Evolutionary conservation across 441 rosid genomes (phyloP), one percentile per base, ranked within the genome.

Genomic region (Omphalea diandra): DNA sequence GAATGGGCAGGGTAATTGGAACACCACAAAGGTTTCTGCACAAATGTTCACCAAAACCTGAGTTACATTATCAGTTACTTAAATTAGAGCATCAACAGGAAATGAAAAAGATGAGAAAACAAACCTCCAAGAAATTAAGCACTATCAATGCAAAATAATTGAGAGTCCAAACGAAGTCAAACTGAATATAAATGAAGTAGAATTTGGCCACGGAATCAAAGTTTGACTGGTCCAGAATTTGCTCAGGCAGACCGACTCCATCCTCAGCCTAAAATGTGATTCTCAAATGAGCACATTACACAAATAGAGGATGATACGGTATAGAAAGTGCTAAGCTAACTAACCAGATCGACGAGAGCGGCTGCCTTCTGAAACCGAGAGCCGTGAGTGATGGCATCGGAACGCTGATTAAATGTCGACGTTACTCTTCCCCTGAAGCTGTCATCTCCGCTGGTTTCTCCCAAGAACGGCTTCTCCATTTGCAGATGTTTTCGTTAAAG

Each of bases 21-120:
- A 73, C 99, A 95, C 98, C 97, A 95, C 75, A 95, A 73, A 56
- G 99, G 98, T 86, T 89, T 86, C 99, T 95, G 85, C 81, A 80
- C 55, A n/a, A n/a, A n/a, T n/a, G n/a, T n/a, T n/a, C n/a, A n/a
- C n/a, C n/a, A n/a, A n/a, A n/a, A n/a, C n/a, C n/a, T n/a, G n/a
- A n/a, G n/a, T n/a, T n/a, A n/a, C n/a, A n/a, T n/a, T n/a, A n/a
- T n/a, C n/a, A n/a, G n/a, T n/a, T n/a, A n/a, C n/a, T n/a, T 24
- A 49, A 49, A 3, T 35, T n/a, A n/a, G n/a, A n/a, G n/a, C n/a
- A n/a, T n/a, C n/a, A n/a, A 20, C 18, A 62, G 27, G 1, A 41
- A 40, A n/a, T n/a, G n/a, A n/a, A n/a, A n/a, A n/a, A n/a, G n/a
- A 52, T 60, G 26, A 31, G 20, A 35, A 65, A 29, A 50, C 84